Conservation (phyloP, 2,329 filamentous ascomycete genomes). For the Helminthosporium solani region DNA sequence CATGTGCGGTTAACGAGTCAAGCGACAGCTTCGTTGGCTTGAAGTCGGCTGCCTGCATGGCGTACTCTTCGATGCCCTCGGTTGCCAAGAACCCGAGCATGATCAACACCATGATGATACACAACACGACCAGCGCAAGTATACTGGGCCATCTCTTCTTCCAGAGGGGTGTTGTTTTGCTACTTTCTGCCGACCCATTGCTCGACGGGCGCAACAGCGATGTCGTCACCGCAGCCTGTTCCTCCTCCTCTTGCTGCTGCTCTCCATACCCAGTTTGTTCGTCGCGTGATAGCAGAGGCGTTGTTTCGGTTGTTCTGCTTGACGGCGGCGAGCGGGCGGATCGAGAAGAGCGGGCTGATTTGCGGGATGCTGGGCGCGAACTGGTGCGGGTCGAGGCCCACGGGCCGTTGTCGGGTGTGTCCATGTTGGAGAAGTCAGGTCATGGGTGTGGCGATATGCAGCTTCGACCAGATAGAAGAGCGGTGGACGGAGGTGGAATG, state of each 20-base stretch:
- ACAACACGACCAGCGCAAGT: constrained; percentile 69
- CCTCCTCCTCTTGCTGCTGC: constrained; percentile 23
- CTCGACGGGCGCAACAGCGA: constrained; percentile 40
- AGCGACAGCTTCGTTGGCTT: constrained; percentile 82
- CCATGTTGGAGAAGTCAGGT: constrained; percentile 26
- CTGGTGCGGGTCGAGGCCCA: constrained; percentile 41
- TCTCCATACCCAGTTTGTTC: constrained; percentile 25
- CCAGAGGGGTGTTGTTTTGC: constrained; percentile 29
- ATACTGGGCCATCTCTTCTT: constrained; percentile 73
- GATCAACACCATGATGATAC: constrained; percentile 63
- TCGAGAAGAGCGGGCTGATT: constrained; percentile 36
- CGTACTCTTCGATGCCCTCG: constrained; percentile 79
- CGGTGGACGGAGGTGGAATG: too few species aligned
- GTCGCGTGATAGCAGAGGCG: constrained; percentile 41
- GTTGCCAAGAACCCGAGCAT: constrained; percentile 85
- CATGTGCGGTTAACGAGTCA: constrained; percentile 76
- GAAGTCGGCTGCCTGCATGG: constrained; percentile 77
- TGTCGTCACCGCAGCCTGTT: constrained; percentile 35
- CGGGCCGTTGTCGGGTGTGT: constrained; percentile 33
- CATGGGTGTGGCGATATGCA: too few species aligned
- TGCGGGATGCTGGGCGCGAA: constrained; percentile 41
- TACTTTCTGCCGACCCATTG: constrained; percentile 15
- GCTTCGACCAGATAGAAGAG: too few species aligned
- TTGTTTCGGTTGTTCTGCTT: constrained; percentile 40
- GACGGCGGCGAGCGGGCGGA: constrained; percentile 35